These are phyloP conservation scores for Smittium culicis DNA, from an alignment of 371 early-diverging fungal species.

Conservation along the genomic window DNA sequence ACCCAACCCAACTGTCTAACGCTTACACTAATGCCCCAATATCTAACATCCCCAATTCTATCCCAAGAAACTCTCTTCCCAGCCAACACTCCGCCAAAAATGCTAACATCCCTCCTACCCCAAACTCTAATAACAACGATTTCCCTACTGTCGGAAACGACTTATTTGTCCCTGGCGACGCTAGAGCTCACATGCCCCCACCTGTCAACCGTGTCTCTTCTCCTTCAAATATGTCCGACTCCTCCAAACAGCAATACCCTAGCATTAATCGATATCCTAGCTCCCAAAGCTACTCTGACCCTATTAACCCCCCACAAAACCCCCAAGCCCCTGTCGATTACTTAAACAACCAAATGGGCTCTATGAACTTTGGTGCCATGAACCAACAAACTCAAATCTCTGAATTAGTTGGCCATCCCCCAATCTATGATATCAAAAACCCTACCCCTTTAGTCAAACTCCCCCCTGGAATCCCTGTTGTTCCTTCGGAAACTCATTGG, in stretches of 20 bases:
- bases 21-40: constrained; percentile 14
- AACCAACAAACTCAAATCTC: constrained; percentile 20
- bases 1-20: constrained; percentile 23
- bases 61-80: constrained; percentile 13
- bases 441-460: constrained; percentile 42
- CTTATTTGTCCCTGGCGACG: constrained; percentile 27
- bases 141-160: constrained; percentile 10
- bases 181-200: neutral
- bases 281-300: neutral
- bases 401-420: constrained; percentile 38
- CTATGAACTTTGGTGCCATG: constrained; percentile 23
- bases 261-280: neutral
- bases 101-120: no score
- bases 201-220: neutral
- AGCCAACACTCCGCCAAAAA: constrained; percentile 12
- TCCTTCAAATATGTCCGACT: neutral
- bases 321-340: neutral
- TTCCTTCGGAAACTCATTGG: constrained; percentile 49
- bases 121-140: constrained; percentile 1
- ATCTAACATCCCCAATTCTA: neutral
- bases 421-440: constrained; percentile 38
- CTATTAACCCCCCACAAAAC: neutral
- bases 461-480: constrained; percentile 50
- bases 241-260: constrained; percentile 1
- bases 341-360: constrained; percentile 24